Evolutionary conservation across 768 basidiomycete genomes (phyloP), one percentile per base, ranked within the genome.

Genomic region (Lenzites betulinus): DNA sequence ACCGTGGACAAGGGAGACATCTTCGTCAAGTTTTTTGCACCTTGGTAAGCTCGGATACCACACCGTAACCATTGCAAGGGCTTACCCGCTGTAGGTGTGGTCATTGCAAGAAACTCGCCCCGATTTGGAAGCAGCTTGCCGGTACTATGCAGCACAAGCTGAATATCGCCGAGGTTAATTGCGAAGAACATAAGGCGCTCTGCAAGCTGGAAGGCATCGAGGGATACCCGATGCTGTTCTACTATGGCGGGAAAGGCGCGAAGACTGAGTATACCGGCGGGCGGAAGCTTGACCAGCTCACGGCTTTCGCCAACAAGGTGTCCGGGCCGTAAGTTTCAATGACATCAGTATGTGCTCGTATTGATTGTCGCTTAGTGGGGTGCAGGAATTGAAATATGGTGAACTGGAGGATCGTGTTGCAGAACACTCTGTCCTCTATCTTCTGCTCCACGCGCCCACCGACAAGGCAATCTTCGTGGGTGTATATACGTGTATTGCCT

Each of bases 31-130:
- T 98, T 92, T 78, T 98, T 83, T 71, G 96, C 95, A 0, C 95
- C 95, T 0, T 98, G 95, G 89, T 86, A 68, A 33, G 72, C 69
- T 12, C 7, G 26, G 23, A 12, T n/a, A 22, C 25, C 43, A 3
- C 13, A 5, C 13, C 9, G 43, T 1, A 23, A 16, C 11, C 42
- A 46, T 25, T 7, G 43, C 25, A 84, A 83, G 92, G n/a, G n/a
- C 30, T 33, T 33, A 33, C 30, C 30, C 6, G 4, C 11, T 33
- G 30, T 33, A 33, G 30, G 30, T 98, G 95, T 71, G 92, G 92
- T 4, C 95, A 98, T 75, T 99, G 96, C 82, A 95, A 97, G 77
- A 92, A 92, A 70, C 81, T 98, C 1, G 92, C 92, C 0, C 94
- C 88, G 52, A 81, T 78, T 0, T 98, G 94, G 92, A 77, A 76